phyloP scores from a whole-genome alignment of 768 basidiomycete species.

The Mycena kentingensis region DNA sequence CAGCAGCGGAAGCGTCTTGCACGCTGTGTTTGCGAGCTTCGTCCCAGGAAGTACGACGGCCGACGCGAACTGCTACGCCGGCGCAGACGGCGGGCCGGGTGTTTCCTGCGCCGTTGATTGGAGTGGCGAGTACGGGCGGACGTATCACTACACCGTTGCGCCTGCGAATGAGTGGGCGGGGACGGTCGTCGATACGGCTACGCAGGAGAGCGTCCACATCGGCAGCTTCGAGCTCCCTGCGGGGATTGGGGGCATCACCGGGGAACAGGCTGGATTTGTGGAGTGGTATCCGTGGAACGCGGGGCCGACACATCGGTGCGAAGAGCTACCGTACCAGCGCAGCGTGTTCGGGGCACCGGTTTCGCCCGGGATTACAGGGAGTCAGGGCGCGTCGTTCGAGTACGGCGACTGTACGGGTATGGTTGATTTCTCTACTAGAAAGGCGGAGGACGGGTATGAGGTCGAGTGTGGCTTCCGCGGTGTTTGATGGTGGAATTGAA shows the following conservation, averaged over 20 bases:
- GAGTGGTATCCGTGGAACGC: constrained; percentile 22
- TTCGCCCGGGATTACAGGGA: background rate
- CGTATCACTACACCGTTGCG: no score
- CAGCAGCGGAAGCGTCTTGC: background rate
- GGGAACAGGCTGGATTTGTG: constrained; percentile 14
- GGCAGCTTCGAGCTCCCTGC: constrained; percentile 10
- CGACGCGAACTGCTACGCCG: constrained; percentile 9
- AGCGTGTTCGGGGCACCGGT: constrained; percentile 8
- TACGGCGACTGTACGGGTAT: constrained; percentile 12
- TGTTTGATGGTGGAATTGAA: no score
- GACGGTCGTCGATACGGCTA: constrained; percentile 13
- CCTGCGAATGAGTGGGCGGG: no score
- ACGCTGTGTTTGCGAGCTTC: constrained; percentile 14
- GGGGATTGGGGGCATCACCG: constrained; percentile 1
- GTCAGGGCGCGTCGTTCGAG: constrained; percentile 3
- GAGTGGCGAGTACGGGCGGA: constrained; percentile 11
- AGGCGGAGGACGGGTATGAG: background rate
- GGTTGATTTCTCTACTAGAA: constrained; percentile 8
- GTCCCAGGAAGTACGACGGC: constrained; percentile 8
- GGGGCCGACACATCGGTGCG: constrained; percentile 12
- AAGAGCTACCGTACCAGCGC: constrained; percentile 10
- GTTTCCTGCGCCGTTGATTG: constrained; percentile 17
- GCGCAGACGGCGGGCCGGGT: constrained; percentile 18
- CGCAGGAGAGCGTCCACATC: constrained; percentile 4
- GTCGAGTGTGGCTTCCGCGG: constrained; percentile 11